Percentiles rank a stretch among this genome's conserved stretches.
These are phyloP conservation scores for Amoebophrya sp. DNA, from an alignment of 169 alveolate species.

Conservation along the genomic window DNA sequence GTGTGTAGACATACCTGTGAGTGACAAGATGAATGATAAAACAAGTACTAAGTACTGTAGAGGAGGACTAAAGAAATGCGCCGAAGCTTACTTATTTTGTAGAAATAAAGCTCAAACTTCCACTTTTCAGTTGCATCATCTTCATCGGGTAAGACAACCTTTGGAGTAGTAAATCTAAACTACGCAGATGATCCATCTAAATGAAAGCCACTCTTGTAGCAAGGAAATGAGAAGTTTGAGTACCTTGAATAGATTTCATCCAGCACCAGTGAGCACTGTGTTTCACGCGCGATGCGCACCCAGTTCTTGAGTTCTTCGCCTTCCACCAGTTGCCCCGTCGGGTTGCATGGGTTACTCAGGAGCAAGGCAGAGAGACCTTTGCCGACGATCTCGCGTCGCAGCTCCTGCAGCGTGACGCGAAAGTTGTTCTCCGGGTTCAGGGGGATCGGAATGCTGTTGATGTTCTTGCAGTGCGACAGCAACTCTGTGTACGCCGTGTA, in stretches of 20 bases:
- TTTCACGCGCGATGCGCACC: constrained; percentile 44
- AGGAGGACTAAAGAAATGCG: too few relatives aligned
- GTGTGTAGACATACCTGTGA: constrained; percentile 39
- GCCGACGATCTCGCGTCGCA: constrained; percentile 30
- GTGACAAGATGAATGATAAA: neutral
- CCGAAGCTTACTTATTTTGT: too few relatives aligned
- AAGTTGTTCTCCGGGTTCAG: constrained; percentile 45
- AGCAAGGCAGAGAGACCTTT: constrained; percentile 40
- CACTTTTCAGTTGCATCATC: too few relatives aligned
- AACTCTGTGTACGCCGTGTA: constrained; percentile 39
- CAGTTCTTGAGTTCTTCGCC: constrained; percentile 46
- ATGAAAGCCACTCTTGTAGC: too few relatives aligned
- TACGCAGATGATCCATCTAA: too few relatives aligned
- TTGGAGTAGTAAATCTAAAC: too few relatives aligned
- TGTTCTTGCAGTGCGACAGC: constrained; percentile 37
- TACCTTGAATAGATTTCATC: constrained; percentile 37
- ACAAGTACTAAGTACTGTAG: too few relatives aligned
- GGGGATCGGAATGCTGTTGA: constrained; percentile 45
- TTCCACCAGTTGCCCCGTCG: constrained; percentile 46
- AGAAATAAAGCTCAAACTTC: too few relatives aligned
- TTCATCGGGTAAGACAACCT: too few relatives aligned
- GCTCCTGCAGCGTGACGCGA: constrained; percentile 42
- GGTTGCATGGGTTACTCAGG: constrained; percentile 44
- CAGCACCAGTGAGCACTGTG: constrained; percentile 37
- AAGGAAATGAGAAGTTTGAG: neutral